phyloP scores from a whole-genome alignment of 2,329 filamentous ascomycete genomes.

The Biscogniauxia marginata region DNA sequence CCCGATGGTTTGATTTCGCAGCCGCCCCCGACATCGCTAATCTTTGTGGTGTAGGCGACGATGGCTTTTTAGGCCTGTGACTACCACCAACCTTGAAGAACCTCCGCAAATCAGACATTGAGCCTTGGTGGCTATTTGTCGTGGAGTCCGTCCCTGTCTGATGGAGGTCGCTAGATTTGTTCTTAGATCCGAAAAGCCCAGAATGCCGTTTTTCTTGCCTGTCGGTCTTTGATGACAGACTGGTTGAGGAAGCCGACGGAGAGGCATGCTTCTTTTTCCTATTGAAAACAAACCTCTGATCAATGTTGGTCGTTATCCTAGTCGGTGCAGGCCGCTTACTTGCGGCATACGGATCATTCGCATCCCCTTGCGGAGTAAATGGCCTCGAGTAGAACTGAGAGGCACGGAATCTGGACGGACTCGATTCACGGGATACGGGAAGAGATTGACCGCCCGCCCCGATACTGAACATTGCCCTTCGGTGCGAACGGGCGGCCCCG shows the following conservation, averaged over 20 bases:
- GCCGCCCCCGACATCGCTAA: conserved; percentile 47
- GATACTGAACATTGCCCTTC: conserved; percentile 54
- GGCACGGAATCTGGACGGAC: conserved; percentile 62
- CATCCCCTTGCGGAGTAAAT: conserved; percentile 75
- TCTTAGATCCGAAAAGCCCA: conserved; percentile 39
- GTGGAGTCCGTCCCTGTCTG: conserved; percentile 47
- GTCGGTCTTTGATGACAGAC: conserved; percentile 42
- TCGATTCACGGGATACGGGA: conserved; percentile 59
- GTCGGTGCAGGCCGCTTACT: conserved; percentile 71
- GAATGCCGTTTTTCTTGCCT: conserved; percentile 53
- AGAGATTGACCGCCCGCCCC: conserved; percentile 49
- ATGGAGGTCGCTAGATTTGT: conserved; percentile 44
- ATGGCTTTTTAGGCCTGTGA: conserved; percentile 67
- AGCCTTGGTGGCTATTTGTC: conserved; percentile 62
- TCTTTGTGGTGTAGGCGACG: conserved; percentile 59
- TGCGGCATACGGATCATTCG: conserved; percentile 84
- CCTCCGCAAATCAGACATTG: conserved; percentile 93
- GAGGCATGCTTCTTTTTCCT: conserved; percentile 67
- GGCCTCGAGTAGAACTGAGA: conserved; percentile 68
- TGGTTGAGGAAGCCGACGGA: conserved; percentile 51
- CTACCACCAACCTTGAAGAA: conserved; percentile 83
- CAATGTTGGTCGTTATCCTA: conserved; percentile 63
- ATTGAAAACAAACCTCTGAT: conserved; percentile 82
- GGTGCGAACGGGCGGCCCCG: conserved; percentile 38
- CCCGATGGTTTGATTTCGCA: conserved; percentile 54